Percentiles rank a stretch among this genome's conserved stretches.
Evolutionary conservation across 345 rosid species (phyloP).

Genomic region (Gossypium raimondii): DNA sequence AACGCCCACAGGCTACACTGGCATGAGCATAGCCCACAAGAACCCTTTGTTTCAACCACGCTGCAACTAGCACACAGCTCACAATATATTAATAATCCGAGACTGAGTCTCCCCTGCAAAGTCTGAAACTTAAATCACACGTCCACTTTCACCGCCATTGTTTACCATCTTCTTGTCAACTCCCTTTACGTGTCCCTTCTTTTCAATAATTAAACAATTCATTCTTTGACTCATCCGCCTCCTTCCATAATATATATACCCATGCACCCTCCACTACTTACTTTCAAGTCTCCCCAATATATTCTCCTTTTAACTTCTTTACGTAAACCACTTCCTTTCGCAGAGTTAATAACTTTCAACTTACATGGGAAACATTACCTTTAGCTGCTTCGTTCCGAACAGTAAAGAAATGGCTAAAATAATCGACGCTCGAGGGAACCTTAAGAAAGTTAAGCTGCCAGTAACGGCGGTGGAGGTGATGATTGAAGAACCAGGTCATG

Average conservation of each 20-base stretch:
- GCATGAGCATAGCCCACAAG: background rate
- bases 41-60: background rate
- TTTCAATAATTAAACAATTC: background rate
- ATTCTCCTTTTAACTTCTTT: background rate
- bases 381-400: slow-evolving; percentile 13
- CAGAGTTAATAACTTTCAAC: background rate
- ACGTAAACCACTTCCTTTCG: background rate
- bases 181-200: slow-evolving; percentile 1
- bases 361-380: slow-evolving; percentile 35
- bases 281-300: background rate
- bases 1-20: no score
- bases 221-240: background rate
- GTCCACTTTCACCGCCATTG: background rate
- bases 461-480: slow-evolving; percentile 43
- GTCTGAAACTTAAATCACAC: background rate
- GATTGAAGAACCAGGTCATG: slow-evolving; percentile 47
- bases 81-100: background rate
- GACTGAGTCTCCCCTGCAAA: slow-evolving; percentile 12
- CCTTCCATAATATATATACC: background rate
- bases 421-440: slow-evolving; percentile 27
- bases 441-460: slow-evolving; percentile 25
- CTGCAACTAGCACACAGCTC: background rate
- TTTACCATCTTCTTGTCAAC: background rate
- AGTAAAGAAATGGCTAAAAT: slow-evolving; percentile 22
- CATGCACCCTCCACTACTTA: background rate